Evolutionary conservation across 2,329 filamentous ascomycete species (phyloP).

Genomic region (Venturia pyrina): DNA sequence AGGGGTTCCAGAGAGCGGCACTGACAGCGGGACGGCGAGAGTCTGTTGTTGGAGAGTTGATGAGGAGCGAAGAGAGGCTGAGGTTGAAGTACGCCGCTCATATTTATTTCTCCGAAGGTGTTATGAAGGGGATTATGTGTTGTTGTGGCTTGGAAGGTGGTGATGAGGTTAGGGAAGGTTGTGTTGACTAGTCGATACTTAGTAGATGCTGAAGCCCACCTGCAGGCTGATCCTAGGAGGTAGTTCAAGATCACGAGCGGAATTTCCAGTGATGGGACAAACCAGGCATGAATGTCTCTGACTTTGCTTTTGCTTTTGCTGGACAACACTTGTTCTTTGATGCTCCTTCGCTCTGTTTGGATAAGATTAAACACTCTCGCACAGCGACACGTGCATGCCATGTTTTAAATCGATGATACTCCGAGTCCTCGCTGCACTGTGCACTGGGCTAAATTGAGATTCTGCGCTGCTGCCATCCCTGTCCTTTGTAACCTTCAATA

Average conservation of each 20-base stretch:
- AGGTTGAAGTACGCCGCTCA: slow-evolving; percentile 51
- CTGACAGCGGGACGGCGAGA: slow-evolving; percentile 51
- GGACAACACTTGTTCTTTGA: not conserved
- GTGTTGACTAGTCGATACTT: too few relatives aligned
- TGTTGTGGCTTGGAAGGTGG: not conserved
- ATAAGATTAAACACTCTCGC: not conserved
- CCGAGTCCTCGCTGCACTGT: not conserved
- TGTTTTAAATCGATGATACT: not conserved
- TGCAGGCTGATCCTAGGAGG: not conserved
- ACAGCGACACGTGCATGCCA: not conserved
- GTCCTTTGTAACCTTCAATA: not conserved
- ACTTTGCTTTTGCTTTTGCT: not conserved
- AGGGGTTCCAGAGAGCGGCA: slow-evolving; percentile 14
- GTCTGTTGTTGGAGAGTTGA: slow-evolving; percentile 47
- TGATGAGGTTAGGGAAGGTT: not conserved
- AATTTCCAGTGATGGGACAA: not conserved
- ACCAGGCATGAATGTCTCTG: not conserved
- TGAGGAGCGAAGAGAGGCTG: slow-evolving; percentile 51
- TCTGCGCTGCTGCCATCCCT: not conserved
- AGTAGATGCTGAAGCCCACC: not conserved
- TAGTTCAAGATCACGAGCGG: not conserved
- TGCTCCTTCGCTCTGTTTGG: not conserved
- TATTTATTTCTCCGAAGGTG: slow-evolving; percentile 21
- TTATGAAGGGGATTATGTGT: not conserved
- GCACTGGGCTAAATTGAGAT: not conserved